phyloP scores from a whole-genome alignment of 2,329 filamentous ascomycete species.

The Ceratocystis diversiconidia region DNA sequence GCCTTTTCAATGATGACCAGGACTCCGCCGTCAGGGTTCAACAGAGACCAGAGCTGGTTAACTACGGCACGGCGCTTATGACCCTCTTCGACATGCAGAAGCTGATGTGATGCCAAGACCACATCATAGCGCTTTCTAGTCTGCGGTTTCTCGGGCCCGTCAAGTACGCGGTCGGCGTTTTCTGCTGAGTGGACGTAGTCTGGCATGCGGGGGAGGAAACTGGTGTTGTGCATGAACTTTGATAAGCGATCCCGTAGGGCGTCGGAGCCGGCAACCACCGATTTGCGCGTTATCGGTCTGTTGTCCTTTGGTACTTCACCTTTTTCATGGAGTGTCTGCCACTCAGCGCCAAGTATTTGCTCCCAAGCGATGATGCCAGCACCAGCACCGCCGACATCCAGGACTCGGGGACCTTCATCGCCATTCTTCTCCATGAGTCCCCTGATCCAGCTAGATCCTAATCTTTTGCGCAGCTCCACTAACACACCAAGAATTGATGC shows the following conservation, averaged over 20 bases:
- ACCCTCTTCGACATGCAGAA: slow-evolving; percentile 63
- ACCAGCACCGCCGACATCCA: slow-evolving; percentile 63
- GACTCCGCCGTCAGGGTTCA: slow-evolving; percentile 73
- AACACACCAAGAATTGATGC: slow-evolving; percentile 52
- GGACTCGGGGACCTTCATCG: slow-evolving; percentile 43
- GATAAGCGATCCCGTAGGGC: slow-evolving; percentile 62
- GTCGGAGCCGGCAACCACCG: slow-evolving; percentile 65
- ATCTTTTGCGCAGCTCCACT: slow-evolving; percentile 57
- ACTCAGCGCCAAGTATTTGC: slow-evolving; percentile 67
- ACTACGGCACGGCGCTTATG: slow-evolving; percentile 65
- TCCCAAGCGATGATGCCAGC: slow-evolving; percentile 63
- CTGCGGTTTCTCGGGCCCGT: slow-evolving; percentile 40
- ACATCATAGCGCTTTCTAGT: slow-evolving; percentile 72
- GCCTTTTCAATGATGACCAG: slow-evolving; percentile 84
- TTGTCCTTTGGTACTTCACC: slow-evolving; percentile 26
- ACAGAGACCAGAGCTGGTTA: slow-evolving; percentile 77
- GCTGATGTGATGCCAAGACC: slow-evolving; percentile 73
- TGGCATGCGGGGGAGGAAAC: slow-evolving; percentile 80
- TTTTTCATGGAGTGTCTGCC: slow-evolving; percentile 50
- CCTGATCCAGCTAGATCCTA: slow-evolving; percentile 58
- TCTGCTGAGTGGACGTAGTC: slow-evolving; percentile 60
- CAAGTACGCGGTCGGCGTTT: slow-evolving; percentile 43
- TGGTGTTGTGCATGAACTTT: slow-evolving; percentile 69
- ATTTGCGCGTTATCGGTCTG: slow-evolving; percentile 53
- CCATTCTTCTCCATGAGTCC: slow-evolving; percentile 45